phyloP scores from a whole-genome alignment of 2,329 filamentous ascomycete species.

The Ambrosiella cleistominuta region DNA sequence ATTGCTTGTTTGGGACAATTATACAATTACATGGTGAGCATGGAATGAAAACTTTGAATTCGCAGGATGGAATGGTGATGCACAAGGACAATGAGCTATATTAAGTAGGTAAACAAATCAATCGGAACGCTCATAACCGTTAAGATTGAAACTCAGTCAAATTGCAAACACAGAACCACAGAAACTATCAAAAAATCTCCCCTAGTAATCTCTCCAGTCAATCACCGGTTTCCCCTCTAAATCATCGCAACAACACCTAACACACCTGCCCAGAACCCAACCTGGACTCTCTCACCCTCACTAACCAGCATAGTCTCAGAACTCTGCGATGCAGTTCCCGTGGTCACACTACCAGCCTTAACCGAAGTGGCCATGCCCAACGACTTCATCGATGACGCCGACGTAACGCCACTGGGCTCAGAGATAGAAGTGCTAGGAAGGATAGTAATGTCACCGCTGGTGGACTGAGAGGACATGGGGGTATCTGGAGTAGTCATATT shows the following conservation, averaged over 20 bases:
- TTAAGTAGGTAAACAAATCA: too few species aligned
- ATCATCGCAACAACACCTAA: constrained; percentile 1
- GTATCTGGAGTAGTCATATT: neutral
- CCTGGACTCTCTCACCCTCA: neutral
- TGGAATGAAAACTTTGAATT: too few species aligned
- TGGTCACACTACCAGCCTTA: too few species aligned
- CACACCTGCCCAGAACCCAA: neutral
- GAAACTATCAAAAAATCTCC: neutral
- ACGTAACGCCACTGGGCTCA: too few species aligned
- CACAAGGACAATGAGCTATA: too few species aligned
- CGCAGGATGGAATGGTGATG: too few species aligned
- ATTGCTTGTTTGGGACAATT: too few species aligned
- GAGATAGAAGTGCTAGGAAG: neutral
- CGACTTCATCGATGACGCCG: neutral
- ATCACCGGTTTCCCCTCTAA: neutral
- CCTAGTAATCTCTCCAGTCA: neutral
- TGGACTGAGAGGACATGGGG: neutral
- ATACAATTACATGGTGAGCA: too few species aligned
- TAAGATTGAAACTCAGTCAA: too few species aligned
- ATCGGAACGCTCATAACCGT: too few species aligned
- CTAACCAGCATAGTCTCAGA: neutral
- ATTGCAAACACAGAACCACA: neutral
- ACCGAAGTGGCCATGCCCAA: too few species aligned
- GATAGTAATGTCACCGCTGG: neutral
- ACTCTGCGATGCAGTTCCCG: too few species aligned